These are phyloP conservation scores for Arthrobotrys sinensis DNA, from an alignment of 2,329 filamentous ascomycete species.

Conservation along the genomic window DNA sequence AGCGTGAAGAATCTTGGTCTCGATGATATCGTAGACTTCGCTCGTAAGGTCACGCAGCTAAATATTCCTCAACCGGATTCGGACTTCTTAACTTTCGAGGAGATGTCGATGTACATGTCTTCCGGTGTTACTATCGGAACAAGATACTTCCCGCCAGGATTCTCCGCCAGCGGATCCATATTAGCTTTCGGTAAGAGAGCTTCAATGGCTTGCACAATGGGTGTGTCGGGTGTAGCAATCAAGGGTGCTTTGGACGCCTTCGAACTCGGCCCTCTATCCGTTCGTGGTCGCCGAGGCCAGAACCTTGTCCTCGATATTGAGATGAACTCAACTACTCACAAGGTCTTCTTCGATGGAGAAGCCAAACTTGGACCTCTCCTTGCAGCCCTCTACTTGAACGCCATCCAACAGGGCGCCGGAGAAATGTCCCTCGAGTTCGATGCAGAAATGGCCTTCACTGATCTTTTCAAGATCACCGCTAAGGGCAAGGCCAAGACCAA, in stretches of 20 bases:
- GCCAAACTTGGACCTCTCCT: slow-evolving; percentile 18
- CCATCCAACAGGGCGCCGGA: slow-evolving; percentile 5
- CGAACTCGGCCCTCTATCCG: slow-evolving; percentile 25
- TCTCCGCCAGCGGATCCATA: slow-evolving; percentile 31
- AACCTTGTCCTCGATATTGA: slow-evolving; percentile 29
- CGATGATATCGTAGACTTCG: slow-evolving; percentile 26
- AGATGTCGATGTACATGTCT: slow-evolving; percentile 29
- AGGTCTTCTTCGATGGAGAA: slow-evolving; percentile 24
- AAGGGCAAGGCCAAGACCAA: slow-evolving; percentile 23
- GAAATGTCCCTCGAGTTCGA: slow-evolving; percentile 26
- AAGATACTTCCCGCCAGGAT: slow-evolving; percentile 31
- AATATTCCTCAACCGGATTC: slow-evolving; percentile 16
- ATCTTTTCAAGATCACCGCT: slow-evolving; percentile 29
- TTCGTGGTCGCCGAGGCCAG: slow-evolving; percentile 27
- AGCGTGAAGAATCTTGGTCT: slow-evolving; percentile 17
- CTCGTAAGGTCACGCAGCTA: slow-evolving; percentile 16
- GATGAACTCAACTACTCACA: slow-evolving; percentile 19
- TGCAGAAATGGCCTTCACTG: slow-evolving; percentile 21
- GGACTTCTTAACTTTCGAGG: slow-evolving; percentile 30
- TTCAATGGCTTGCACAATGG: slow-evolving; percentile 28
- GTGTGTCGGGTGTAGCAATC: slow-evolving; percentile 12
- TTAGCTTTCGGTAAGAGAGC: slow-evolving; percentile 30
- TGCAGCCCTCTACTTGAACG: slow-evolving; percentile 16
- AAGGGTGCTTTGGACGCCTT: slow-evolving; percentile 27
- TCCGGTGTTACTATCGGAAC: slow-evolving; percentile 26